Conservation (phyloP, 2,329 filamentous ascomycete species). For the Curvularia sp. region DNA sequence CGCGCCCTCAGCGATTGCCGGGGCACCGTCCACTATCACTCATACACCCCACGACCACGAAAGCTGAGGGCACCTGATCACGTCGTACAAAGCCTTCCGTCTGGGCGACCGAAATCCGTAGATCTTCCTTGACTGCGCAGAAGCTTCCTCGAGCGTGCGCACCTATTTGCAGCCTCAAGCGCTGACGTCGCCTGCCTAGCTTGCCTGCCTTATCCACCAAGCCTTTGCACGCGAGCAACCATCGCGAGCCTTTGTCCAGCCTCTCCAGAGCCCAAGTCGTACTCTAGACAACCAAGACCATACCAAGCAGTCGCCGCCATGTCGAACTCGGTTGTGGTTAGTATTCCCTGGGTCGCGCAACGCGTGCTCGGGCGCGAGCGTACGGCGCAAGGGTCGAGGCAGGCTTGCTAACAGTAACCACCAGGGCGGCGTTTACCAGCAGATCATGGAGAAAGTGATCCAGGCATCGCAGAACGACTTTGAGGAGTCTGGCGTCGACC, state of each 20-base stretch:
- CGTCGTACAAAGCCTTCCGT: conserved; percentile 42
- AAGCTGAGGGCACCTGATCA: conserved; percentile 39
- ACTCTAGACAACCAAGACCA: conserved; percentile 29
- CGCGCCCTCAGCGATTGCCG: conserved; percentile 24
- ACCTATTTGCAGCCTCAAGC: conserved; percentile 37
- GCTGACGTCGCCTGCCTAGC: conserved; percentile 39
- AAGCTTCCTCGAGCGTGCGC: conserved; percentile 35
- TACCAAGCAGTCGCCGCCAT: conserved; percentile 34
- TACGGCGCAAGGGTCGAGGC: conserved; percentile 22
- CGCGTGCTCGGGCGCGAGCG: conserved; percentile 20
- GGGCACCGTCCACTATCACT: conserved; percentile 28
- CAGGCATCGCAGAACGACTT: conserved; percentile 83
- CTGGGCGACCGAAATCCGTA: conserved; percentile 33
- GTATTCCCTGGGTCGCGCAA: conserved; percentile 32
- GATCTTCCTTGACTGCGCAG: conserved; percentile 31
- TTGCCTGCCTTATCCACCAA: conserved; percentile 32
- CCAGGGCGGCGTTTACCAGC: conserved; percentile 79
- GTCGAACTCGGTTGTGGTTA: conserved; percentile 51
- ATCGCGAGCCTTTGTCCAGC: conserved; percentile 26
- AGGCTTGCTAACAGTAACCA: conserved; percentile 41
- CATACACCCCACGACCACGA: conserved; percentile 43
- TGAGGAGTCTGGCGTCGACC: conserved; percentile 92
- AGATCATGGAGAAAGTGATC: conserved; percentile 80
- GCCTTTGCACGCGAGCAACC: conserved; percentile 30
- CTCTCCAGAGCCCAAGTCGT: conserved; percentile 21